Conservation (phyloP, 371 early-diverging fungal genomes). For the Rhizomucor pusillus region DNA sequence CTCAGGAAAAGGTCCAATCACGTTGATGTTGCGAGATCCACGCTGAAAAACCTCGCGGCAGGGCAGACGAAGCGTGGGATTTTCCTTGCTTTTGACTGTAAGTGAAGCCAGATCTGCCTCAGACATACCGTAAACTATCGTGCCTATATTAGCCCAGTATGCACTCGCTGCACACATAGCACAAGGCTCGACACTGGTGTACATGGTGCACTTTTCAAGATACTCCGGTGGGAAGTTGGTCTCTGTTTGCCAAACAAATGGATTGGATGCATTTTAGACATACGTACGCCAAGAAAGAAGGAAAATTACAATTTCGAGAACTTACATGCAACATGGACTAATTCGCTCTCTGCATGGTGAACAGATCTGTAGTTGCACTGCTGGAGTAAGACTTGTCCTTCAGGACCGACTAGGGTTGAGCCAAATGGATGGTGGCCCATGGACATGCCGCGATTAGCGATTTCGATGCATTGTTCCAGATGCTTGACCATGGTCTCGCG, state of each 20-base stretch:
- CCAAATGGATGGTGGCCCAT: slow-evolving; percentile 33
- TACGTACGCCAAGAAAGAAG: neutral
- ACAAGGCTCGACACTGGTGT: slow-evolving; percentile 35
- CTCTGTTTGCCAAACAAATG: slow-evolving; percentile 2
- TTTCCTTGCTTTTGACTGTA: slow-evolving; percentile 22
- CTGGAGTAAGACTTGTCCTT: slow-evolving; percentile 20
- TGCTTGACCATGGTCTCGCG: slow-evolving; percentile 19
- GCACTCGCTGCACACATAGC: slow-evolving; percentile 29
- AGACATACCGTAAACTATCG: slow-evolving; percentile 22
- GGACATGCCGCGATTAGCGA: slow-evolving; percentile 18
- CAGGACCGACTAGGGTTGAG: slow-evolving; percentile 22
- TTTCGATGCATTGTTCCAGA: slow-evolving; percentile 16
- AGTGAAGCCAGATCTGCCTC: slow-evolving; percentile 17
- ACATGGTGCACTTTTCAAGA: slow-evolving; percentile 20
- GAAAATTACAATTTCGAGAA: neutral
- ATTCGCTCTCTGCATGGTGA: slow-evolving; percentile 27
- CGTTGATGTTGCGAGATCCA: slow-evolving; percentile 23
- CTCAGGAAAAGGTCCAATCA: slow-evolving; percentile 30
- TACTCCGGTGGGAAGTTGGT: slow-evolving; percentile 26
- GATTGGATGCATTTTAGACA: no score
- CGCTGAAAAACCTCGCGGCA: slow-evolving; percentile 29
- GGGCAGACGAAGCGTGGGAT: slow-evolving; percentile 26
- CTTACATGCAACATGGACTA: slow-evolving; percentile 28
- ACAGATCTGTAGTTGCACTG: slow-evolving; percentile 29
- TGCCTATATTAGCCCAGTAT: slow-evolving; percentile 31